Evolutionary conservation across 2,329 filamentous ascomycete genomes (phyloP).

Genomic region (Exserohilum rostratum): DNA sequence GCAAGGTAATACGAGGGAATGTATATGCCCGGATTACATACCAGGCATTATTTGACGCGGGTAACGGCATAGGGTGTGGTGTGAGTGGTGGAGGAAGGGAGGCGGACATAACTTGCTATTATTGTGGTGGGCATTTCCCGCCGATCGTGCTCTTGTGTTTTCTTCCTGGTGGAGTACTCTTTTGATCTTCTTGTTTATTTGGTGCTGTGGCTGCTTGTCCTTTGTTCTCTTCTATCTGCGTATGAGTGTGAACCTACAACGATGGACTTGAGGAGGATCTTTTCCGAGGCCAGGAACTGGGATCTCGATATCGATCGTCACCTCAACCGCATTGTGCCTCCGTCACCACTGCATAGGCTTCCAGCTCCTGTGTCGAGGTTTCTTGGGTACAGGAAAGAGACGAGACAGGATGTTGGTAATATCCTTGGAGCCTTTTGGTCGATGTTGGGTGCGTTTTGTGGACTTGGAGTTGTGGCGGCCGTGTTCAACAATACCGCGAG

Average conservation of each 20-base stretch:
- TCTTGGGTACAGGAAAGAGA: slow-evolving; percentile 56
- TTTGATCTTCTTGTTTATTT: no score
- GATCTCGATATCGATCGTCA: slow-evolving; percentile 79
- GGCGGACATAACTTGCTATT: no score
- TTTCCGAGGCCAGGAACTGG: slow-evolving; percentile 27
- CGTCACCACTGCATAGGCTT: slow-evolving; percentile 67
- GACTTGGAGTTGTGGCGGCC: slow-evolving; percentile 51
- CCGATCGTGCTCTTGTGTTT: no score
- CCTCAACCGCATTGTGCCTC: slow-evolving; percentile 72
- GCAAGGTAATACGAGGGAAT: no score
- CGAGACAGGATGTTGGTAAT: slow-evolving; percentile 50
- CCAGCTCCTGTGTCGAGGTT: slow-evolving; percentile 72
- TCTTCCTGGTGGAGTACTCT: no score
- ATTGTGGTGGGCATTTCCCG: not conserved
- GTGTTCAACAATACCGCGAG: slow-evolving; percentile 50
- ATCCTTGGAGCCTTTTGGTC: slow-evolving; percentile 52
- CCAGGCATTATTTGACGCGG: no score
- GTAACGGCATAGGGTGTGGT: no score
- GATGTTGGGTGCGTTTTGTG: slow-evolving; percentile 52
- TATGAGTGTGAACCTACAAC: no score
- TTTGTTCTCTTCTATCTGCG: no score
- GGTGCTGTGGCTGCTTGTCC: no score
- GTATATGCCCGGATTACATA: no score
- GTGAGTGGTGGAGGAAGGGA: no score
- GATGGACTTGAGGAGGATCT: not conserved